Base-by-base conservation (phyloP, 1,139 yeast genomes). In the Debaryomyces singareniensis region DNA sequence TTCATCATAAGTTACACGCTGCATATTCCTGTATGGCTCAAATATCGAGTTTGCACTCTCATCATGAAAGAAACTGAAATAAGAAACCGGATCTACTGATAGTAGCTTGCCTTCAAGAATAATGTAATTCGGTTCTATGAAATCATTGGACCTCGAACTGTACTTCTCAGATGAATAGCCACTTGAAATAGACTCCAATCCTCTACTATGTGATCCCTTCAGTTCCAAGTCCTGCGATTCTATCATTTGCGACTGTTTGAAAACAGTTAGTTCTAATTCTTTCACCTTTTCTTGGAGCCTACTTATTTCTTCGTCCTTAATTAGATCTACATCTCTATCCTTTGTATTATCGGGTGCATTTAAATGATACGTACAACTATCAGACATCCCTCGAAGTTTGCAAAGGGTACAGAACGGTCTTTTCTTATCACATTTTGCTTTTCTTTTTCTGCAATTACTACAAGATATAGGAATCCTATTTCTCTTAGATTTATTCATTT, bases 401-500 rank as follows among this genome's bases (percentile, higher is more conserved):
- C 63, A 58, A 9, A 43, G 39, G 9, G 48, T 37, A 33, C 64
- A 44, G 26, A 29, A 45, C 3, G 64, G 63, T 25, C 42, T 44
- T 10, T 37, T 38, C 26, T 53, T 42, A 27, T 58, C 61, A 38
- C 64, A 58, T 35, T 56, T 58, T 28, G 53, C 41, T 36, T 58
- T 58, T 25, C 53, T 42, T 29, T 44, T 46, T 14, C 64, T 37
- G 35, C 64, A 58, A 6, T 45, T 40, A n/a, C 45, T 51, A 33
- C 64, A 58, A 0, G 61, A 52, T 1, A 47, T 50, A 7, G 63
- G 63, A 6, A 58, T 39, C 26, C 63, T 44, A 20, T 51, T 51
- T 31, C 64, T 45, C 6, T n/a, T n/a, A n/a, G n/a, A n/a, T n/a
- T n/a, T n/a, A n/a, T n/a, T n/a, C n/a, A n/a, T n/a, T n/a, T n/a